These are phyloP conservation scores for Tulasnella sp. DNA, from an alignment of 768 basidiomycete genomes.

Conservation along the genomic window DNA sequence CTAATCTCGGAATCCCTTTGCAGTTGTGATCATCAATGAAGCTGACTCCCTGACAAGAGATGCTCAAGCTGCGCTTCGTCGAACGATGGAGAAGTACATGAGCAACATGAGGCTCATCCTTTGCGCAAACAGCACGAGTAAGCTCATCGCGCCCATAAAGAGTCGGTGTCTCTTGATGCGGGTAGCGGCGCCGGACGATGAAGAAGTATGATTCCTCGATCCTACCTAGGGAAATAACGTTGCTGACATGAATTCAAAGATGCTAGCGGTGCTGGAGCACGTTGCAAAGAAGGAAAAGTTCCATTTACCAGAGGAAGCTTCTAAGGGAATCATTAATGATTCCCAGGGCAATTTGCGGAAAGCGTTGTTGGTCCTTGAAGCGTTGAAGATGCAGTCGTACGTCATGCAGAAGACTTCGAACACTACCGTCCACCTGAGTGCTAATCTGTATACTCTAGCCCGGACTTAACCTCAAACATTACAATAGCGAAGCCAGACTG, in stretches of 20 bases:
- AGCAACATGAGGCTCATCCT: conserved; percentile 95
- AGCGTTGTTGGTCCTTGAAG: conserved; percentile 91
- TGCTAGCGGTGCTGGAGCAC: conserved; percentile 72
- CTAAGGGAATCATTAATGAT: conserved; percentile 75
- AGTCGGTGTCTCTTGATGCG: conserved; percentile 93
- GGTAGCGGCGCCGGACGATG: conserved; percentile 80
- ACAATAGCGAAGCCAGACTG: conserved; percentile 97
- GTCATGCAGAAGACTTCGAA: conserved; percentile 41
- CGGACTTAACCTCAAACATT: conserved; percentile 78
- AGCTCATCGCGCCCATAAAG: conserved; percentile 95
- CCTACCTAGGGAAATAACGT: background rate
- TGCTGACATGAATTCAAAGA: conserved; percentile 52
- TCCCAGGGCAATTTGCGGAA: conserved; percentile 91
- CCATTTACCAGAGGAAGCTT: conserved; percentile 75
- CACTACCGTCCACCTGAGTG: background rate
- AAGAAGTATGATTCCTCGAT: conserved; percentile 60
- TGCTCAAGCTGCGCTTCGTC: conserved; percentile 93
- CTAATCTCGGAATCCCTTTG: background rate
- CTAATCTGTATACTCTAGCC: conserved; percentile 49
- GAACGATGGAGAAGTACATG: conserved; percentile 99
- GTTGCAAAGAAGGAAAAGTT: conserved; percentile 83
- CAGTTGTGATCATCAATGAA: conserved; percentile 98
- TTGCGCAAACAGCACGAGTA: conserved; percentile 93
- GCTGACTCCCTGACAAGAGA: conserved; percentile 94
- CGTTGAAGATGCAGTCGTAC: conserved; percentile 95